A percentile compares a stretch with the other conserved stretches of the same genome.
Conservation (phyloP, 768 basidiomycete genomes). For the Panellus pusillus region DNA sequence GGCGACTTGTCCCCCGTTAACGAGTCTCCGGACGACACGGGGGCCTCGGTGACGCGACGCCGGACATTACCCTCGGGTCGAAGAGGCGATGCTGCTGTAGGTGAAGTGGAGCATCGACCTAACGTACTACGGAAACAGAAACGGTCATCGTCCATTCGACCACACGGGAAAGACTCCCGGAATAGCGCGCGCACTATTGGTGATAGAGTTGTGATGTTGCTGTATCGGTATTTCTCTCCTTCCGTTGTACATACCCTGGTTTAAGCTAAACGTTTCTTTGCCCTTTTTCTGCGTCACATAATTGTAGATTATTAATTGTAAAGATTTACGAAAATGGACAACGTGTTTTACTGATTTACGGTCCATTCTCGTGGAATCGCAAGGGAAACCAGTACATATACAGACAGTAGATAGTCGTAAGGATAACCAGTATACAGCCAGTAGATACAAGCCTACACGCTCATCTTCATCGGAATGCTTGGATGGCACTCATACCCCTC, state of each 20-base stretch:
- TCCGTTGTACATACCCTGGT: constrained; percentile 11
- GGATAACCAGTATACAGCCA: too few species aligned
- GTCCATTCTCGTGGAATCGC: too few species aligned
- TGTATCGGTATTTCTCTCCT: constrained; percentile 13
- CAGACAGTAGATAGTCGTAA: too few species aligned
- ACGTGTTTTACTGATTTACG: too few species aligned
- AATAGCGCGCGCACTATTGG: not conserved
- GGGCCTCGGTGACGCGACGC: constrained; percentile 52
- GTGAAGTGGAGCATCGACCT: constrained; percentile 24
- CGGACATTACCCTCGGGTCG: constrained; percentile 61
- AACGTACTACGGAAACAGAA: constrained; percentile 56
- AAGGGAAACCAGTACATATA: too few species aligned
- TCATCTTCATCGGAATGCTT: constrained; percentile 95
- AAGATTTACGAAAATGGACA: too few species aligned
- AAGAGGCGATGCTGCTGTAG: constrained; percentile 14
- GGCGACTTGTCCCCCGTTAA: constrained; percentile 48
- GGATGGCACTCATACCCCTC: constrained; percentile 86
- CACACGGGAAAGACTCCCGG: constrained; percentile 18
- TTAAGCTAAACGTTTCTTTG: not conserved
- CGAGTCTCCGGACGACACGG: constrained; percentile 41
- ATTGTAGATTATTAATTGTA: too few species aligned
- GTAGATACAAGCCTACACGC: constrained; percentile 63
- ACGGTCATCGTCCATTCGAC: constrained; percentile 42
- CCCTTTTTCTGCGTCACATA: too few species aligned
- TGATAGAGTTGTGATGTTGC: not conserved